These are phyloP conservation scores for Wickerhamiella qilinensis DNA, from an alignment of 805 yeast species.

Conservation along the genomic window DNA sequence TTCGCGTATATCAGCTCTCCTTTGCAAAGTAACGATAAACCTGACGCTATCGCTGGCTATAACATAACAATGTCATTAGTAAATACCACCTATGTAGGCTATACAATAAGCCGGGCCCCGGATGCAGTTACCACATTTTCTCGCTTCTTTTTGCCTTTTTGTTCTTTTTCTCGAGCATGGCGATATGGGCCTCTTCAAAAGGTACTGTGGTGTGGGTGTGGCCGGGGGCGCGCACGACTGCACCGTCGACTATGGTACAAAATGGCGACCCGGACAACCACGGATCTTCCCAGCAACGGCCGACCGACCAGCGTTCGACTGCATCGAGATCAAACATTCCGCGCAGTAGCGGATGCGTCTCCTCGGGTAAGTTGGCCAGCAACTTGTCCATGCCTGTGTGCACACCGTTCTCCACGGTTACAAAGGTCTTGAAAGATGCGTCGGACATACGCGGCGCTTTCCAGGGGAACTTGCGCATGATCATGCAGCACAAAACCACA, in stretches of 20 bases:
- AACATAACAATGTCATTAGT: too few relatives aligned
- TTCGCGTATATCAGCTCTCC: too few relatives aligned
- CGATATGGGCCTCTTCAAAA: constrained; percentile 89
- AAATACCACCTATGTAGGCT: too few relatives aligned
- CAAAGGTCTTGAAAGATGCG: constrained; percentile 67
- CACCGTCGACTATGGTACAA: constrained; percentile 35
- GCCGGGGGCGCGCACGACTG: constrained; percentile 31
- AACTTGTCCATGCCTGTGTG: constrained; percentile 49
- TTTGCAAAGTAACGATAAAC: too few relatives aligned
- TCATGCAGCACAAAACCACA: constrained; percentile 83
- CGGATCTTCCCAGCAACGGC: constrained; percentile 37
- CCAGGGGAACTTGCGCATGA: constrained; percentile 86
- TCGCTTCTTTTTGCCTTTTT: constrained; percentile 37
- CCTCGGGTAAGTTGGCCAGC: constrained; percentile 51
- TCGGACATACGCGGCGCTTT: constrained; percentile 74
- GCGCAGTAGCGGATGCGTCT: constrained; percentile 43
- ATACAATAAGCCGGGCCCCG: too few relatives aligned
- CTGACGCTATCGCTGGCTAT: too few relatives aligned
- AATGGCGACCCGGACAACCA: constrained; percentile 46
- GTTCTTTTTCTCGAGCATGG: constrained; percentile 67
- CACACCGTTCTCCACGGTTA: constrained; percentile 20
- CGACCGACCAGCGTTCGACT: constrained; percentile 38
- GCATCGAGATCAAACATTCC: constrained; percentile 58
- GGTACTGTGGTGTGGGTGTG: constrained; percentile 83
- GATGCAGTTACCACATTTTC: constrained; percentile 24